Conservation (phyloP, 2,329 filamentous ascomycete species). For the Penicillium nordicum region DNA sequence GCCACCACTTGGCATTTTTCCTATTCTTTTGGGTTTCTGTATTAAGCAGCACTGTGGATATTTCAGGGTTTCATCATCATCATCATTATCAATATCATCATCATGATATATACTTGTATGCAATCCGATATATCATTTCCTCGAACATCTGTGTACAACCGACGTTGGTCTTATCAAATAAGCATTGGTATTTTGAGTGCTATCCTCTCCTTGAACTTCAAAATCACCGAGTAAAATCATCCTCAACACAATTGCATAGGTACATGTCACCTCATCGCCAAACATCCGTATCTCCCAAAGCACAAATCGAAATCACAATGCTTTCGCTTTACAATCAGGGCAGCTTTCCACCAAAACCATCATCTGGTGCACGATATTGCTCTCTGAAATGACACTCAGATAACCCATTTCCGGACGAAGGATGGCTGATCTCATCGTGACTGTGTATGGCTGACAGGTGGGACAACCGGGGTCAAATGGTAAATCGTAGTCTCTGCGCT, state of each 20-base stretch:
- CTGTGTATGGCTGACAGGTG: constrained; percentile 8
- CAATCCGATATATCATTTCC: not conserved
- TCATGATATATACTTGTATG: not conserved
- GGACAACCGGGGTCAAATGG: constrained; percentile 11
- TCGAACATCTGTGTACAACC: not conserved
- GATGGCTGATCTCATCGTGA: not conserved
- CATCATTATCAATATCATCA: not conserved
- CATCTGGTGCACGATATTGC: constrained; percentile 14
- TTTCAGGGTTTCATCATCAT: not conserved
- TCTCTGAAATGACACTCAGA: not conserved
- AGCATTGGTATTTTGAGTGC: not conserved
- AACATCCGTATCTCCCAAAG: not conserved
- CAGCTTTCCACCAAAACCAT: constrained; percentile 10
- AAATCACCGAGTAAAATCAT: not conserved
- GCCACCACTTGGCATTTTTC: not conserved
- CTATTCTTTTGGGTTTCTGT: not conserved
- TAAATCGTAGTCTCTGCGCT: constrained; percentile 8
- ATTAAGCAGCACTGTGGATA: not conserved
- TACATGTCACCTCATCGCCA: not conserved
- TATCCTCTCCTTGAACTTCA: not conserved
- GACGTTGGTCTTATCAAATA: not conserved
- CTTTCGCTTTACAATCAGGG: not conserved
- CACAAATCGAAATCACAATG: not conserved
- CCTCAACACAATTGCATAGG: not conserved
- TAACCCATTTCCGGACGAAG: not conserved